phyloP scores from a whole-genome alignment of 2,329 filamentous ascomycete genomes.

The Penicillium thymicola region DNA sequence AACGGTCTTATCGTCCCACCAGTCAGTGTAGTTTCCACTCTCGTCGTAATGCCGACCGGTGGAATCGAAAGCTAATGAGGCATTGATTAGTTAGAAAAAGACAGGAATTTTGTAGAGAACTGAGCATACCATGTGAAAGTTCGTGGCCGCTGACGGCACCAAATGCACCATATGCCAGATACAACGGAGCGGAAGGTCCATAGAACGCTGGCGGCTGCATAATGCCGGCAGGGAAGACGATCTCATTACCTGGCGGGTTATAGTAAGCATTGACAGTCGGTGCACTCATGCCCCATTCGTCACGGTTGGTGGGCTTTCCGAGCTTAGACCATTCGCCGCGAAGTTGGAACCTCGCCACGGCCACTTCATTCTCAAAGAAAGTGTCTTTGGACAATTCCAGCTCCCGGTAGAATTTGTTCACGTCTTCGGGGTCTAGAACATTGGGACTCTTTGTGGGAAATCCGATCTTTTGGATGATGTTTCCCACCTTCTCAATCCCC shows the following conservation, averaged over 20 bases:
- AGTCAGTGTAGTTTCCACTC: constrained; percentile 62
- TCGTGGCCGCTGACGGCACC: constrained; percentile 67
- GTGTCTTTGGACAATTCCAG: constrained; percentile 51
- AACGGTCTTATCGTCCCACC: constrained; percentile 63
- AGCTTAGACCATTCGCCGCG: constrained; percentile 55
- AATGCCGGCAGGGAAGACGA: constrained; percentile 67
- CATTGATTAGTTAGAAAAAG: constrained; percentile 2
- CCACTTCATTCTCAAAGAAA: constrained; percentile 59
- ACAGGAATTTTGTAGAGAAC: not conserved
- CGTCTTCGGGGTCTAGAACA: constrained; percentile 55
- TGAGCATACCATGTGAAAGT: constrained; percentile 55
- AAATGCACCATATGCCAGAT: constrained; percentile 67
- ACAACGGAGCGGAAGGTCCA: constrained; percentile 56
- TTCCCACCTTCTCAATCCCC: constrained; percentile 62
- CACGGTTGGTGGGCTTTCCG: constrained; percentile 58
- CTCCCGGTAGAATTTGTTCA: constrained; percentile 56
- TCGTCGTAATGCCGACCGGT: constrained; percentile 63
- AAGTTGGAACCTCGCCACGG: constrained; percentile 50
- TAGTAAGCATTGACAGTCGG: constrained; percentile 66
- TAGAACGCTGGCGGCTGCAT: constrained; percentile 68
- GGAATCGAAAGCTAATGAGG: constrained; percentile 58
- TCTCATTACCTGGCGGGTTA: constrained; percentile 62
- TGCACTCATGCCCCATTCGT: constrained; percentile 60
- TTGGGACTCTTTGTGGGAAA: constrained; percentile 63
- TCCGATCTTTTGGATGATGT: constrained; percentile 66